Evolutionary conservation across 306 rosid species (phyloP).

Genomic region (Gillenia trifoliata): DNA sequence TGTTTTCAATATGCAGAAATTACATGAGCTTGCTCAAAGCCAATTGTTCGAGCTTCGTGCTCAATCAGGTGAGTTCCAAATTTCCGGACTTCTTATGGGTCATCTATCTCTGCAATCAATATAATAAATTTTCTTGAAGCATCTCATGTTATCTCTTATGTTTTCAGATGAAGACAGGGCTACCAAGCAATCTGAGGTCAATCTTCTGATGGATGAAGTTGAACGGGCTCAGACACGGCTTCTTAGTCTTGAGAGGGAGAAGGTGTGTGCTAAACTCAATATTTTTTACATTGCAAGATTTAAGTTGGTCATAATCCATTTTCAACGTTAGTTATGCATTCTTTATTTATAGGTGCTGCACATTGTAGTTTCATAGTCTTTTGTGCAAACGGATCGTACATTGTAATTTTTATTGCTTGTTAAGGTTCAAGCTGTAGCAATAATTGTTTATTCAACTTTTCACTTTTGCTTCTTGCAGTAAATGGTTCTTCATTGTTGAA

Average conservation of each 20-base stretch:
- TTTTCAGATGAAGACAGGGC: constrained; percentile 1
- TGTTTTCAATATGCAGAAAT: constrained; percentile 89
- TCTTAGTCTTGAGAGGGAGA: constrained; percentile 62
- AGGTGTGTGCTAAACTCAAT: constrained; percentile 23
- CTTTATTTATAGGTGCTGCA: neutral
- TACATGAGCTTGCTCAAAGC: constrained; percentile 94
- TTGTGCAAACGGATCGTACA: neutral
- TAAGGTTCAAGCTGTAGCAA: neutral
- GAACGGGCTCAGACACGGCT: constrained; percentile 64
- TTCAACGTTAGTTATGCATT: neutral
- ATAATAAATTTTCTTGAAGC: neutral
- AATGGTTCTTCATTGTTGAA: neutral
- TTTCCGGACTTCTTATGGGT: constrained; percentile 16
- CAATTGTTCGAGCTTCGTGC: constrained; percentile 93
- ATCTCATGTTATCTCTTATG: neutral
- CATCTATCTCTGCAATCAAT: constrained; percentile 9
- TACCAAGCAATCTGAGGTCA: constrained; percentile 54
- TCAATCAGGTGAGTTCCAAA: constrained; percentile 65
- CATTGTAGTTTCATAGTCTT: neutral
- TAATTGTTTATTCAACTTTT: neutral
- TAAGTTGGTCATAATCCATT: neutral
- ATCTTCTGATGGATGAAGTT: constrained; percentile 68
- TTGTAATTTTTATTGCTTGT: neutral
- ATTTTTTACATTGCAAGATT: constrained; percentile 2
- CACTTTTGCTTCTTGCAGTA: neutral